phyloP scores from a whole-genome alignment of 495 filamentous ascomycete species.

The Opeltia flavorubescens region DNA sequence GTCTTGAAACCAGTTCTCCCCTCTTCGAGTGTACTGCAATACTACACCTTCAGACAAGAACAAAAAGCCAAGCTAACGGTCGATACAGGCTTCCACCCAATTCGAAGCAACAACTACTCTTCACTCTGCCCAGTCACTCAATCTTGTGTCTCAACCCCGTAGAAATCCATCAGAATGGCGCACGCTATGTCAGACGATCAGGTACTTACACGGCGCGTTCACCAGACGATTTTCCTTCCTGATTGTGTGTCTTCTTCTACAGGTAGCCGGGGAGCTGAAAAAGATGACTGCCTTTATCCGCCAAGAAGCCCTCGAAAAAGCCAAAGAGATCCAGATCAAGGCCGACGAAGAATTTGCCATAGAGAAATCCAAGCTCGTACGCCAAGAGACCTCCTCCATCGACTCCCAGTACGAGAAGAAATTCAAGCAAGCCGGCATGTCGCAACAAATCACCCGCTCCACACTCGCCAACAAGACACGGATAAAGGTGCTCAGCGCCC shows the following conservation, averaged over 20 bases:
- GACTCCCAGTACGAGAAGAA: conserved; percentile 90
- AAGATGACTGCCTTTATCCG: conserved; percentile 99
- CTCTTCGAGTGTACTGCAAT: not conserved
- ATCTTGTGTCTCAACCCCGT: conserved; percentile 4
- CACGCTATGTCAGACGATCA: conserved; percentile 95
- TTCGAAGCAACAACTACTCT: not conserved
- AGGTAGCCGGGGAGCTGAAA: conserved; percentile 91
- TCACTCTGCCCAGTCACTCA: not conserved
- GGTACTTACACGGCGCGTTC: conserved; percentile 46
- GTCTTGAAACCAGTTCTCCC: no score
- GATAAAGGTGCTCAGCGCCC: conserved; percentile 66
- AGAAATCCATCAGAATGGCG: conserved; percentile 55
- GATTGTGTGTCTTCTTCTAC: conserved; percentile 5
- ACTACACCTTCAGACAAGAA: not conserved
- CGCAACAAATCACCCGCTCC: conserved; percentile 90
- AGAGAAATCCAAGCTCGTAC: conserved; percentile 96
- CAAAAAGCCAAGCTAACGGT: no score
- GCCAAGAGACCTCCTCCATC: conserved; percentile 83
- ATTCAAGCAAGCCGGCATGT: conserved; percentile 92
- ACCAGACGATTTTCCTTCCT: conserved; percentile 4
- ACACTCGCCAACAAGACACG: conserved; percentile 91
- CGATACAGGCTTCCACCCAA: not conserved
- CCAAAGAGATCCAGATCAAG: conserved; percentile 90
- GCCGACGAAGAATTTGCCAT: conserved; percentile 97
- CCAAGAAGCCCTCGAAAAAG: conserved; percentile 94